phyloP scores from a whole-genome alignment of 2,329 filamentous ascomycete species.

The Trichophyton simii region DNA sequence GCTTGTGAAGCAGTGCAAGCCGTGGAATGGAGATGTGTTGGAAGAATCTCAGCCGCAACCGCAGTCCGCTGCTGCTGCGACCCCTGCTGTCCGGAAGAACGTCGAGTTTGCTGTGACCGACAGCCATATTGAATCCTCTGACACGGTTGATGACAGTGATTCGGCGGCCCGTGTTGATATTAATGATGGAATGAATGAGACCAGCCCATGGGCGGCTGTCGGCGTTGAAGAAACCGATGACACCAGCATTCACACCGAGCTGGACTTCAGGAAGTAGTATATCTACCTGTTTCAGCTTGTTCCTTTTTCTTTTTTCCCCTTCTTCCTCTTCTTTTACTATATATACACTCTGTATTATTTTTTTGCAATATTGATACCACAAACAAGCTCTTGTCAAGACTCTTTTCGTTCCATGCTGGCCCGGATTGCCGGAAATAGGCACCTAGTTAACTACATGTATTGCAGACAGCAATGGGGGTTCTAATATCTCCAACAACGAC shows the following conservation, averaged over 20 bases:
- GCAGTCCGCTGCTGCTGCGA: slow-evolving; percentile 16
- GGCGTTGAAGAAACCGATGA: slow-evolving; percentile 20
- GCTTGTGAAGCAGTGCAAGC: slow-evolving; percentile 68
- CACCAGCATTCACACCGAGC: slow-evolving; percentile 11
- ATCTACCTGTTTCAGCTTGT: neutral
- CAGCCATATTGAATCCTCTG: slow-evolving; percentile 11
- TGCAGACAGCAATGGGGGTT: neutral
- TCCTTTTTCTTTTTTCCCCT: neutral
- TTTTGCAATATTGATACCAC: neutral
- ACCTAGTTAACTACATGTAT: neutral
- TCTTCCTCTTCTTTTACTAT: neutral
- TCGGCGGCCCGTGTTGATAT: slow-evolving; percentile 20
- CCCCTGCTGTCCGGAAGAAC: slow-evolving; percentile 24
- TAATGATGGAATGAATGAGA: slow-evolving; percentile 26
- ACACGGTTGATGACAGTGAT: slow-evolving; percentile 10
- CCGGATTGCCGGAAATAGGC: neutral
- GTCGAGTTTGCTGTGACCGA: slow-evolving; percentile 29
- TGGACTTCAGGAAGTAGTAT: neutral
- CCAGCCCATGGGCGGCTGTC: slow-evolving; percentile 27
- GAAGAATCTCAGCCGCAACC: slow-evolving; percentile 21
- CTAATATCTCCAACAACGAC: neutral
- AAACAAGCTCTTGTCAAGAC: neutral
- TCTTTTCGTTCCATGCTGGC: neutral
- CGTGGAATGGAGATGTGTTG: slow-evolving; percentile 84
- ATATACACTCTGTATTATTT: neutral